Conservation (phyloP, 164 flowering plant species). For the Platanus orientalis region DNA sequence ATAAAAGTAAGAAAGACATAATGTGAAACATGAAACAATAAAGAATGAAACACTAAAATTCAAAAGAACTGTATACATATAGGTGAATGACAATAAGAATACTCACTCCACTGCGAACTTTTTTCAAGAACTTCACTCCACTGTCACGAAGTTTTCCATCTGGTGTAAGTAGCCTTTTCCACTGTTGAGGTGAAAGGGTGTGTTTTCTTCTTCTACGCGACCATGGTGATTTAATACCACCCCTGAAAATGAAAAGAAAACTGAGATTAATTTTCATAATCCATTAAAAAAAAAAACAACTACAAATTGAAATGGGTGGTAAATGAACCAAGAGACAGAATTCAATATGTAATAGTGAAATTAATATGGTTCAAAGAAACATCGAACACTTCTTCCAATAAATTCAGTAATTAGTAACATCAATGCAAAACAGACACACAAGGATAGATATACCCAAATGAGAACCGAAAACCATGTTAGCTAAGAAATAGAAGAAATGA, state of each 20-base stretch:
- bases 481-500: too few relatives aligned
- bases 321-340: background rate
- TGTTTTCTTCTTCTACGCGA: constrained; percentile 83
- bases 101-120: constrained; percentile 93
- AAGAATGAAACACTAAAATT: background rate
- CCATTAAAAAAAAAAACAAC: background rate
- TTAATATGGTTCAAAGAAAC: background rate
- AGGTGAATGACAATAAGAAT: background rate
- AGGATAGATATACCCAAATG: background rate
- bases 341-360: background rate
- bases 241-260: constrained; percentile 36
- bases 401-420: background rate
- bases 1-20: background rate
- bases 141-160: constrained; percentile 83
- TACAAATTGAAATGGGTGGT: background rate
- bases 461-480: too few relatives aligned
- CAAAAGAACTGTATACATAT: background rate
- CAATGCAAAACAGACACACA: background rate
- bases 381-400: background rate
- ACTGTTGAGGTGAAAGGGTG: constrained; percentile 65
- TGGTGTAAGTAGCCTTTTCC: constrained; percentile 68
- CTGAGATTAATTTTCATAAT: background rate
- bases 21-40: background rate
- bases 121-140: constrained; percentile 79
- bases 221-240: constrained; percentile 91